A percentile compares a stretch with the other conserved stretches of the same genome.
These are phyloP conservation scores for Pseudozyma pruni DNA, from an alignment of 1,284 basidiomycete species.

Conservation along the genomic window DNA sequence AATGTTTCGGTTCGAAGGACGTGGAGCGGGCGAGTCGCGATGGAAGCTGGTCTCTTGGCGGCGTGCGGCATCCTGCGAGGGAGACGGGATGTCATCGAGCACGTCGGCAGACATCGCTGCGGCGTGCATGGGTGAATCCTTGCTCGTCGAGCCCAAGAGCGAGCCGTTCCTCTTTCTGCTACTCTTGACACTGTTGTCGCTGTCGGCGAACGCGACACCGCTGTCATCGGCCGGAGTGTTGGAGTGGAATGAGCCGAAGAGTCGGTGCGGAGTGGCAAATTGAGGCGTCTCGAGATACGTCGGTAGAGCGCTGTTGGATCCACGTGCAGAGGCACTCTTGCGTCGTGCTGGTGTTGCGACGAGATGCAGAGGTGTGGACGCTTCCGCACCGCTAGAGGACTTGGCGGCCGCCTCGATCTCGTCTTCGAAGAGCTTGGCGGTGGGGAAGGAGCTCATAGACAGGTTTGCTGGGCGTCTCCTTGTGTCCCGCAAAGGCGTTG, in stretches of 20 bases:
- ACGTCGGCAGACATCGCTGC: conserved; percentile 6
- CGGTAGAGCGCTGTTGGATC: conserved; percentile 7
- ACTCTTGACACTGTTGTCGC: conserved; percentile 28
- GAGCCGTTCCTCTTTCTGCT: conserved; percentile 27
- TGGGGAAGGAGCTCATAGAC: conserved; percentile 36
- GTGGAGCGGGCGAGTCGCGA: conserved; percentile 35
- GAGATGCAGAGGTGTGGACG: conserved; percentile 4
- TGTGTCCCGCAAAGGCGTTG: conserved; percentile 29
- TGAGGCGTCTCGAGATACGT: conserved; percentile 22
- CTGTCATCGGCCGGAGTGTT: conserved; percentile 45
- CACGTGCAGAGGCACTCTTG: conserved; percentile 5
- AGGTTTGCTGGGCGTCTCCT: conserved; percentile 40
- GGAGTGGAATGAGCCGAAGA: conserved; percentile 28
- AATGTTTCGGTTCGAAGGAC: conserved; percentile 9
- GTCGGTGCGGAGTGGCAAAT: conserved; percentile 25
- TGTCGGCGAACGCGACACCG: conserved; percentile 48
- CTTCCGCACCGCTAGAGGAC: conserved; percentile 9
- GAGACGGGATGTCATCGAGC: conserved; percentile 36
- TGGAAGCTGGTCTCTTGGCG: conserved; percentile 40
- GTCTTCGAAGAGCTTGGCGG: conserved; percentile 47
- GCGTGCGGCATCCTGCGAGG: conserved; percentile 31
- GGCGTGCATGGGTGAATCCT: conserved; percentile 13
- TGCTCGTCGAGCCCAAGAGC: conserved; percentile 6
- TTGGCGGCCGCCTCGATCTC: conserved; percentile 42
- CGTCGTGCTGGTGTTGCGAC: conserved; percentile 33